phyloP scores from a whole-genome alignment of 805 yeast species.

The Suhomyces tanzawaensis region DNA sequence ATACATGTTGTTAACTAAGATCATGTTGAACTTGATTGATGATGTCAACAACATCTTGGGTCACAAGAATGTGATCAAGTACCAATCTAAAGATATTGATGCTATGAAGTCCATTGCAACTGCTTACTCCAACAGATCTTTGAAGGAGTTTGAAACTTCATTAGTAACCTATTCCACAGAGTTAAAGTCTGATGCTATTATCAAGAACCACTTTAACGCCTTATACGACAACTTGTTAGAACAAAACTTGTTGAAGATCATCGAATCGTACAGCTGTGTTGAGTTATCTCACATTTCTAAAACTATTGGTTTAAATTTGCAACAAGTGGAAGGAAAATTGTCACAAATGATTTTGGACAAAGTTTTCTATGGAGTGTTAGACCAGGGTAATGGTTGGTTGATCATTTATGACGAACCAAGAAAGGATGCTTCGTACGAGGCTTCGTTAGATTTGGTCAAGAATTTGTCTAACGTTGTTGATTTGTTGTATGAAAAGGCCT shows the following conservation, averaged over 20 bases:
- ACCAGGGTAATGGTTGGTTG: conserved; percentile 98
- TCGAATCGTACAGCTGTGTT: conserved; percentile 95
- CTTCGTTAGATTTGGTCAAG: conserved; percentile 81
- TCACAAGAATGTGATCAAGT: conserved; percentile 66
- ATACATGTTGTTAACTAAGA: conserved; percentile 88
- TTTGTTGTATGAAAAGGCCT: conserved; percentile 88
- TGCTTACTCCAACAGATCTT: conserved; percentile 85
- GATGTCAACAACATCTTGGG: conserved; percentile 78
- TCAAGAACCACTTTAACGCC: conserved; percentile 88
- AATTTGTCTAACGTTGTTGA: conserved; percentile 88
- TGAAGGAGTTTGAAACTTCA: conserved; percentile 87
- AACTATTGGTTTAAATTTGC: conserved; percentile 80
- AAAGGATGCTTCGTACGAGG: conserved; percentile 83
- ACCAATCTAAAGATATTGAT: conserved; percentile 81
- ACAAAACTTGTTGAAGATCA: conserved; percentile 88
- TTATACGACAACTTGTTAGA: conserved; percentile 90
- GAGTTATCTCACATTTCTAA: conserved; percentile 87
- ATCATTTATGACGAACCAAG: conserved; percentile 86
- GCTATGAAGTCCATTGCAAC: conserved; percentile 93
- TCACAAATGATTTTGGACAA: conserved; percentile 96
- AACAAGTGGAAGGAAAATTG: conserved; percentile 89
- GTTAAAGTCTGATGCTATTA: conserved; percentile 80
- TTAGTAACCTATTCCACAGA: conserved; percentile 68
- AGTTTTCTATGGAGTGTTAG: conserved; percentile 93
- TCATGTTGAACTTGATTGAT: conserved; percentile 84